Base-by-base conservation (phyloP, 345 rosid genomes). In the Dipteronia dyeriana region DNA sequence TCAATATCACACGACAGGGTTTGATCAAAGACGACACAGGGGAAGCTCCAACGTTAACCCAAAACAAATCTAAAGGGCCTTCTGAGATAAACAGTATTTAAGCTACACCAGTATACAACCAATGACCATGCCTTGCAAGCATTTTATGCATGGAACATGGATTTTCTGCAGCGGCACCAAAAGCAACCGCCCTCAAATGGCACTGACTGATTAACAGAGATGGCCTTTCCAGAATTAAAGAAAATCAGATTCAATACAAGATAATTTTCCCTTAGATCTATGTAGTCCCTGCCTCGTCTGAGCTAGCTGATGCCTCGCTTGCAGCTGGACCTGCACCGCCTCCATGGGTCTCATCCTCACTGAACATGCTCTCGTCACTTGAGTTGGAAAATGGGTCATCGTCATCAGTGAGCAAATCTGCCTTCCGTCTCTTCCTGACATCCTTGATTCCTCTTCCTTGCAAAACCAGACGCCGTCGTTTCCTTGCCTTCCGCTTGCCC, bases 401-500 rank as follows among this genome's bases (percentile, higher is more conserved):
- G 26, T 85, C 91, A 57, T 88, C 91, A 20, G 82, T 79, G 65
- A 76, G 69, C 70, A 70, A 54, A 80, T 86, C 88, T 47, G 83
- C 79, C 79, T 87, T 90, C 82, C 83, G 85, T 75, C 87, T 86
- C 79, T 88, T 91, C 75, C 87, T 84, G 65, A 87, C 79, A 81
- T 90, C 93, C 80, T 91, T 91, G 63, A 92, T 76, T 79, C 89
- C 91, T 85, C 91, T 90, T 66, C 98, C 97, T 86, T 91, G 95
- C 68, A 92, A 83, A 71, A 91, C 86, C 74, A 91, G 79, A 34
- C 91, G 88, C 83, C 97, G 85, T 34, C 99, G 80, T 83, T 91
- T 92, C 85, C 97, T 90, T 51, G 95, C 97, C 78, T 92, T 90
- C 54, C 97, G 82, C 84, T 97, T 97, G 45, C 97, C 99, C 90